These are phyloP conservation scores for Pulicaria dysenterica DNA, from an alignment of 129 eudicot genomes.

Conservation along the genomic window DNA sequence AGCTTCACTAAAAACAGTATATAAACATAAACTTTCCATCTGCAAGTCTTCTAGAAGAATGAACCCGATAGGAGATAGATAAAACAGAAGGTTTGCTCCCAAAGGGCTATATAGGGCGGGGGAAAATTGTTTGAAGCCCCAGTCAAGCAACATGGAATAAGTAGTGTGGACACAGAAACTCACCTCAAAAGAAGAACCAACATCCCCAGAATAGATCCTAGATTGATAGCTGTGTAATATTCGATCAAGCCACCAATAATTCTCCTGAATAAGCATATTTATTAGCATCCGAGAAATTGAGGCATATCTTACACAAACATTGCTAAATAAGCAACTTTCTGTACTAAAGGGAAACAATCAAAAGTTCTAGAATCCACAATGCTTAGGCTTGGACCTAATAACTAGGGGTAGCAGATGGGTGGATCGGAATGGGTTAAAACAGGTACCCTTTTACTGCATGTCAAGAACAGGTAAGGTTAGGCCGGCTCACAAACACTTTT, in stretches of 20 bases:
- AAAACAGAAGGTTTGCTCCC: background rate
- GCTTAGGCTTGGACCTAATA: conserved; percentile 12
- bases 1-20: background rate
- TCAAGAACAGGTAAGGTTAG: background rate
- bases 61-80: too few species aligned
- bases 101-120: background rate
- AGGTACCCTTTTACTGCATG: background rate
- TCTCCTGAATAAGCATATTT: conserved; percentile 60
- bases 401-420: background rate
- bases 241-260: conserved; percentile 83
- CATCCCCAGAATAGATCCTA: conserved; percentile 83
- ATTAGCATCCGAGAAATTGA: conserved; percentile 18
- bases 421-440: background rate
- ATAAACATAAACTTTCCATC: background rate
- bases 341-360: conserved; percentile 7
- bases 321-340: conserved; percentile 6
- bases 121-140: background rate
- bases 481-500: background rate
- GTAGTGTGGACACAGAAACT: conserved; percentile 7
- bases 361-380: conserved; percentile 17
- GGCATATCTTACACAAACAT: conserved; percentile 1
- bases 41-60: too few species aligned
- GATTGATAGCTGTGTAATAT: conserved; percentile 86
- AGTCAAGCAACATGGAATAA: background rate
- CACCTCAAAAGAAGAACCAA: conserved; percentile 76